Conservation (phyloP, 164 flowering plant species). For the Chloranthus sessilifolius region DNA sequence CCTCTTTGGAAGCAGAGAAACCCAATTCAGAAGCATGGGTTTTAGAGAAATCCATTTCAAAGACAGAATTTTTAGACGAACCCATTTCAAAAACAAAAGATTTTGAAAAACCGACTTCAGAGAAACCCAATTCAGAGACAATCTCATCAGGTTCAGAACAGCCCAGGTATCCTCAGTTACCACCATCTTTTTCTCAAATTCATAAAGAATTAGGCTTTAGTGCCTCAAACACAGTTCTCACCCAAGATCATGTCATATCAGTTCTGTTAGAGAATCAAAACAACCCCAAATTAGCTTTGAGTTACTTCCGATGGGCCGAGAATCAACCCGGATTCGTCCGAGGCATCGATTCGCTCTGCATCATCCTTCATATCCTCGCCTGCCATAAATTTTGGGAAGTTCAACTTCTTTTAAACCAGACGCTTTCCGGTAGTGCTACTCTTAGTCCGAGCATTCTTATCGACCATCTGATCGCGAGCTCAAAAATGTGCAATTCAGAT, state of each 20-base stretch:
- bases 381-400: too few species aligned
- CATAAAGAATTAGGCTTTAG: not conserved
- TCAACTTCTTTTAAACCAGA: conserved; percentile 22
- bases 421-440: conserved; percentile 20
- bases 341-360: conserved; percentile 34
- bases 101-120: conserved; percentile 1
- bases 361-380: conserved; percentile 55
- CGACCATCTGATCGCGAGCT: conserved; percentile 29
- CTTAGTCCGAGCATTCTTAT: conserved; percentile 22
- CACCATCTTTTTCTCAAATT: conserved; percentile 3
- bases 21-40: not conserved
- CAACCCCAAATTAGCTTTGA: conserved; percentile 36
- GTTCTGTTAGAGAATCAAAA: conserved; percentile 30
- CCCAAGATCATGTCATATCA: conserved; percentile 24
- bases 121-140: conserved; percentile 5
- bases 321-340: conserved; percentile 26
- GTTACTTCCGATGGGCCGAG: conserved; percentile 30
- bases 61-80: not conserved
- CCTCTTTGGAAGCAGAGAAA: not conserved
- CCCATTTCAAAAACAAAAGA: not conserved
- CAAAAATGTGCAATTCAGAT: conserved; percentile 30
- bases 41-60: conserved; percentile 1
- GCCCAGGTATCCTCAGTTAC: not conserved
- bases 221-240: not conserved
- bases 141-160: conserved; percentile 6